A percentile compares a stretch with the other conserved stretches of the same genome.
These are phyloP conservation scores for Colletotrichum sp. DNA, from an alignment of 2,329 filamentous ascomycete species.

Conservation along the genomic window DNA sequence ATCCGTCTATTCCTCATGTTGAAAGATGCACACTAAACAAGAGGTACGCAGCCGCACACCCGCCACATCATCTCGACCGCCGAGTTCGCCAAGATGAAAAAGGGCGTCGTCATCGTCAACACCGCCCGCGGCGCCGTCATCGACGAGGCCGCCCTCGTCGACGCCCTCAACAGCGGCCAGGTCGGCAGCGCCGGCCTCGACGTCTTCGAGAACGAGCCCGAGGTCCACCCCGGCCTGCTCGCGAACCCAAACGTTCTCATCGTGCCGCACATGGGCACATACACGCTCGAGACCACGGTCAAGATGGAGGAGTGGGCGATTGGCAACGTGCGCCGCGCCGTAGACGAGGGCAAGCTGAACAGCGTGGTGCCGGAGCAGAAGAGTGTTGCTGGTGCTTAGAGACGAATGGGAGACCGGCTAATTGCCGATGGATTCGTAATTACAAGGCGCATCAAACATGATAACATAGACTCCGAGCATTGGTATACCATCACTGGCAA, in stretches of 20 bases:
- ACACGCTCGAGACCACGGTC: constrained; percentile 68
- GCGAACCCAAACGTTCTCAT: constrained; percentile 75
- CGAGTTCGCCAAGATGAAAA: constrained; percentile 80
- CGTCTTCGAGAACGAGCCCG: constrained; percentile 83
- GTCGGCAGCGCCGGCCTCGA: constrained; percentile 78
- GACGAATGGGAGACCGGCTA: neutral
- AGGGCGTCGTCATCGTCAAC: constrained; percentile 78
- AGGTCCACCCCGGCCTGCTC: constrained; percentile 74
- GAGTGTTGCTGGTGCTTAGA: constrained; percentile 23
- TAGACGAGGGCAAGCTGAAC: constrained; percentile 66
- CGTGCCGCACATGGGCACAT: constrained; percentile 87
- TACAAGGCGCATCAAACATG: neutral
- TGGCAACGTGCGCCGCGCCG: constrained; percentile 68
- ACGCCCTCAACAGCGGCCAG: constrained; percentile 71
- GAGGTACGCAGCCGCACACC: constrained; percentile 57
- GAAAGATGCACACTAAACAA: neutral
- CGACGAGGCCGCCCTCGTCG: constrained; percentile 79
- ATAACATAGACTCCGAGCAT: neutral
- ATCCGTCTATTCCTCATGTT: neutral
- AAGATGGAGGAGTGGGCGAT: constrained; percentile 81
- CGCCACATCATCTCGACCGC: constrained; percentile 74
- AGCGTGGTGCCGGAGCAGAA: constrained; percentile 77
- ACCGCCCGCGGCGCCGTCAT: constrained; percentile 84
- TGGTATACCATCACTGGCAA: neutral
- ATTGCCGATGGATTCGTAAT: neutral